Conservation (phyloP, 2,329 filamentous ascomycete species). For the Botrytis sinoallii region DNA sequence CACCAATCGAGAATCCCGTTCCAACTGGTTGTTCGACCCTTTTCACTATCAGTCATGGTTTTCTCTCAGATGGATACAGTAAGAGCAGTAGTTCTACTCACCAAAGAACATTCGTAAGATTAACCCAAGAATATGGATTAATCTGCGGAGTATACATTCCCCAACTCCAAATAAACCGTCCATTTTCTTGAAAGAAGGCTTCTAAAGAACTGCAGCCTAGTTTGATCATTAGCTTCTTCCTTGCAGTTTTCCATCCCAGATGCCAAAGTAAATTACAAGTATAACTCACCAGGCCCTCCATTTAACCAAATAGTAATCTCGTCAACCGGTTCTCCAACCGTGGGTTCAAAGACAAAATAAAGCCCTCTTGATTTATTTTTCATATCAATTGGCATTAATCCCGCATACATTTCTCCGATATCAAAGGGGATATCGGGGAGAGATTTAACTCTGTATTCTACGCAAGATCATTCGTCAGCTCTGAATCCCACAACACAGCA, state of each 20-base stretch:
- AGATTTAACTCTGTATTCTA: neutral
- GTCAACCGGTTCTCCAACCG: slow-evolving; percentile 43
- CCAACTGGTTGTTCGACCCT: slow-evolving; percentile 49
- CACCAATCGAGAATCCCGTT: slow-evolving; percentile 31
- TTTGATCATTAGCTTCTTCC: neutral
- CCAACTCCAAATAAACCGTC: slow-evolving; percentile 37
- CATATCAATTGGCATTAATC: slow-evolving; percentile 49
- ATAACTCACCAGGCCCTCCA: neutral
- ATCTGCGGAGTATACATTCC: slow-evolving; percentile 27
- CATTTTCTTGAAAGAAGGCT: slow-evolving; percentile 40
- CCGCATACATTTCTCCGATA: slow-evolving; percentile 28
- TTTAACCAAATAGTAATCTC: slow-evolving; percentile 51
- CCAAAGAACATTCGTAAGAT: slow-evolving; percentile 42
- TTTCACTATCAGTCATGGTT: slow-evolving; percentile 41
- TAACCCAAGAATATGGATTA: slow-evolving; percentile 39
- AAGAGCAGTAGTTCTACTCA: slow-evolving; percentile 31
- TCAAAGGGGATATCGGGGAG: neutral
- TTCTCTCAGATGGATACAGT: neutral
- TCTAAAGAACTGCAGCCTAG: slow-evolving; percentile 43
- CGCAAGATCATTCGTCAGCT: neutral
- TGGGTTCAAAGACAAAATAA: slow-evolving; percentile 54
- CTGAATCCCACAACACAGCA: too few species aligned
- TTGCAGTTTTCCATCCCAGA: neutral
- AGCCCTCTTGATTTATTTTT: slow-evolving; percentile 44
- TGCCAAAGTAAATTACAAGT: neutral